Base-by-base conservation (phyloP, 2,329 filamentous ascomycete genomes). In the Diaporthe eres region DNA sequence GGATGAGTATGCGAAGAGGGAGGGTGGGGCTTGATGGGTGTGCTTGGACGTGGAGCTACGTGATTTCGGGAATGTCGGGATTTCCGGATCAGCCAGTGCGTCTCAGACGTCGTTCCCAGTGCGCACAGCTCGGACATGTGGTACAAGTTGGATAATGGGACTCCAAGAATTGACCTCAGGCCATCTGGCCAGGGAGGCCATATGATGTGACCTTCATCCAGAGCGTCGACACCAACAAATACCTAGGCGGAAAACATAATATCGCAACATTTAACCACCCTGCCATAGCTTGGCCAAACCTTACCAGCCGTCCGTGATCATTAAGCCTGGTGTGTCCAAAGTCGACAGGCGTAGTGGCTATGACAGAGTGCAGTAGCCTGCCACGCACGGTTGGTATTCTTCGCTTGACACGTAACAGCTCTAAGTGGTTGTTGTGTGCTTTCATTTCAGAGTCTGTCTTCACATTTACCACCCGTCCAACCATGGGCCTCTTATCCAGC, bases 1-100 rank as follows among this genome's bases (percentile, higher is more conserved):
- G 83, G 88, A 90, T 58, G 88, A 90, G 81, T 90, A 90, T 77
- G 88, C 88, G 60, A 90, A 89, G 84, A 82, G 88, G 51, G 88
- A 90, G 71, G 88, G 88, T 9, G 88, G 88, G 39, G 84, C 87
- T 22, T 89, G 22, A 74, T 28, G 34, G 3, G 57, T 0, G 0
- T 28, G 53, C 5, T 12, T 6, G 19, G 12, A 34, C 2, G 2
- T n/a, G 2, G 19, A 25, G 25, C 25, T 10, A 17, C 19, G 17
- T 5, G 5, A 22, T 8, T 15, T 0, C 17, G 3, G n/a, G 5
- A 4, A 1, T n/a, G 2, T 8, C 31, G 8, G 1, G 19, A 10
- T 34, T 4, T 3, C 0, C 13, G 25, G 10, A 31, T 31, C 15
- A 31, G 1, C 13, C 17, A 15, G 10, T 2, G 17, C 7, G 25